A percentile compares a stretch with the other conserved stretches of the same genome.
These are phyloP conservation scores for Pleodorina starrii DNA, from an alignment of 139 green algal genomes.

Conservation along the genomic window DNA sequence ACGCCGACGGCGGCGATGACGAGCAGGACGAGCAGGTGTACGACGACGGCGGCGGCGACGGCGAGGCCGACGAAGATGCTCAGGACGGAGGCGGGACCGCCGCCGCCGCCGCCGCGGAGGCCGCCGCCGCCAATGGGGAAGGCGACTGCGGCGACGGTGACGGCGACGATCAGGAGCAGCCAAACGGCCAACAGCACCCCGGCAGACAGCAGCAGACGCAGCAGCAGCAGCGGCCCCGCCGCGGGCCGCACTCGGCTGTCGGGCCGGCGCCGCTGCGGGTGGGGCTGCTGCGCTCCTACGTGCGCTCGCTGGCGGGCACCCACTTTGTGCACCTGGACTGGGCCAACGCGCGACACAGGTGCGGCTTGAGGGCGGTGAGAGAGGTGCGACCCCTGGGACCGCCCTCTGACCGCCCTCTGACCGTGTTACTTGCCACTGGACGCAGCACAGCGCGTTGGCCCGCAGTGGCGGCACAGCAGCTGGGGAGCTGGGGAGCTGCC, in stretches of 20 bases:
- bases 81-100: background rate
- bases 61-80: background rate
- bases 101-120: background rate
- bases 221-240: background rate
- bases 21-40: background rate
- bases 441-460: too few relatives aligned
- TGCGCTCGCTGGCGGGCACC: constrained; percentile 21
- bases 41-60: background rate
- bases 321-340: constrained; percentile 58
- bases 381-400: too few relatives aligned
- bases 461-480: too few relatives aligned
- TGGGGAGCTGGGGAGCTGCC: too few relatives aligned
- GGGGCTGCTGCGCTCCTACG: constrained; percentile 37
- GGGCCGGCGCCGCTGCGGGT: constrained; percentile 10
- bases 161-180: background rate
- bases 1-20: background rate
- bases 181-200: background rate
- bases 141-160: background rate
- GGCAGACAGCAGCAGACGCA: background rate
- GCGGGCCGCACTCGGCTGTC: background rate
- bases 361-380: too few relatives aligned
- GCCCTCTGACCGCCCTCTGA: too few relatives aligned
- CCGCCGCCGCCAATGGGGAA: background rate
- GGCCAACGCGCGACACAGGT: constrained; percentile 34
- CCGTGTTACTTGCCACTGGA: too few relatives aligned